These are phyloP conservation scores for Scopulariopsis brevicaulis DNA, from an alignment of 2,329 filamentous ascomycete genomes.

Conservation along the genomic window DNA sequence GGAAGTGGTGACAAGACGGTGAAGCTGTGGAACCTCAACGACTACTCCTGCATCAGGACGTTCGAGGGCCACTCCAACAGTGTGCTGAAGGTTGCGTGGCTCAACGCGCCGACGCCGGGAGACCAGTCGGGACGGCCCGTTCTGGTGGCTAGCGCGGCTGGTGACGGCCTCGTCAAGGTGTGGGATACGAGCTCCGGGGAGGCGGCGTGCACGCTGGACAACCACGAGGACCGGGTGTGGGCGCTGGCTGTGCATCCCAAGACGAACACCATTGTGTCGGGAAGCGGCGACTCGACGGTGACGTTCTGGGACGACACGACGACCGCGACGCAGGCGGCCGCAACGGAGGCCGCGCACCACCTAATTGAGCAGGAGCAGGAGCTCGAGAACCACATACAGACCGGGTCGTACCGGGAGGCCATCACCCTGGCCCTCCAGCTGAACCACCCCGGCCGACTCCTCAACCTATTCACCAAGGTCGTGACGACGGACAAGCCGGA, in stretches of 20 bases:
- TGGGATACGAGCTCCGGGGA: slow-evolving; percentile 87
- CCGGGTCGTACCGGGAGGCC: slow-evolving; percentile 81
- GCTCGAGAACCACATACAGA: slow-evolving; percentile 82
- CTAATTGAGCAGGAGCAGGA: slow-evolving; percentile 91
- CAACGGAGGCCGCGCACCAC: slow-evolving; percentile 61
- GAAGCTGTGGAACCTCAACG: slow-evolving; percentile 85
- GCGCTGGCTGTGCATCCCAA: slow-evolving; percentile 64
- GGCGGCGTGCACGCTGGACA: slow-evolving; percentile 80
- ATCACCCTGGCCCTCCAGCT: slow-evolving; percentile 86
- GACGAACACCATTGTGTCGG: slow-evolving; percentile 70
- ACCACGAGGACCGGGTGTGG: slow-evolving; percentile 95
- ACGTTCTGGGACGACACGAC: slow-evolving; percentile 96
- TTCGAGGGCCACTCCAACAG: slow-evolving; percentile 96
- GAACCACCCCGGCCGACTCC: slow-evolving; percentile 82
- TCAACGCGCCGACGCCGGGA: slow-evolving; percentile 41
- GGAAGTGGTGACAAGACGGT: slow-evolving; percentile 94
- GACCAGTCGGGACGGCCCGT: slow-evolving; percentile 47
- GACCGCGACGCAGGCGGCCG: slow-evolving; percentile 61
- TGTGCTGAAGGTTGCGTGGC: slow-evolving; percentile 86
- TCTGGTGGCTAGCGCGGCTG: slow-evolving; percentile 75
- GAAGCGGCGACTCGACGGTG: slow-evolving; percentile 82
- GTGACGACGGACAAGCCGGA: slow-evolving; percentile 53
- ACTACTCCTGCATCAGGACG: slow-evolving; percentile 86
- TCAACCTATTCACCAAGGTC: slow-evolving; percentile 74
- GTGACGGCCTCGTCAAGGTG: slow-evolving; percentile 90